phyloP scores from a whole-genome alignment of 2,329 filamentous ascomycete species.

The Aspergillus calidoustus region DNA sequence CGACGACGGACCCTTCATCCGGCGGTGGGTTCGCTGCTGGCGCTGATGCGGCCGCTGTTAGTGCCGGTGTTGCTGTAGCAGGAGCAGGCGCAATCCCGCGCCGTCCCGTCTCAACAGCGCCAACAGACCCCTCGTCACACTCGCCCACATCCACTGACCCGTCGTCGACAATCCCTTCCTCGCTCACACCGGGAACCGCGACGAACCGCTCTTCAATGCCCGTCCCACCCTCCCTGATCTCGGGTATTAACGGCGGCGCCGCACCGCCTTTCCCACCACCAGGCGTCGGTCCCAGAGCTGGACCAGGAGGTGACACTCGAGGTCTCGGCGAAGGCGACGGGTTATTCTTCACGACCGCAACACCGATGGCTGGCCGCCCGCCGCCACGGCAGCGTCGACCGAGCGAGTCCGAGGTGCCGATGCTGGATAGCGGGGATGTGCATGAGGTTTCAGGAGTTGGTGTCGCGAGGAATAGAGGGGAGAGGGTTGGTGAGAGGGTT shows the following conservation, averaged over 20 bases:
- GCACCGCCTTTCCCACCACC: background rate
- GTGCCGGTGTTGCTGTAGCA: background rate
- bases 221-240: constrained; percentile 5
- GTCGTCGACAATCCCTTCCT: constrained; percentile 13
- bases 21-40: background rate
- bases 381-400: constrained; percentile 5
- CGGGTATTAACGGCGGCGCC: background rate
- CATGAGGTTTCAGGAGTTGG: constrained; percentile 24
- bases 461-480: constrained; percentile 12
- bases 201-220: constrained; percentile 7
- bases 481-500: background rate
- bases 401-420: constrained; percentile 26
- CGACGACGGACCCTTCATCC: background rate
- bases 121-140: background rate
- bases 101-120: constrained; percentile 1
- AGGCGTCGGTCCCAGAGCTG: background rate
- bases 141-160: background rate
- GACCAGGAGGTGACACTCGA: background rate
- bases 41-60: background rate
- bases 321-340: constrained; percentile 3
- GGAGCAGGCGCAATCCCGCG: background rate
- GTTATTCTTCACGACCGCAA: constrained; percentile 20
- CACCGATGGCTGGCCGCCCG: background rate
- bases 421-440: constrained; percentile 30
- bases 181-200: constrained; percentile 15